Evolutionary conservation across 2,329 filamentous ascomycete genomes (phyloP), one percentile per base, ranked within the genome.

Genomic region (Dactylellina drechsleri): DNA sequence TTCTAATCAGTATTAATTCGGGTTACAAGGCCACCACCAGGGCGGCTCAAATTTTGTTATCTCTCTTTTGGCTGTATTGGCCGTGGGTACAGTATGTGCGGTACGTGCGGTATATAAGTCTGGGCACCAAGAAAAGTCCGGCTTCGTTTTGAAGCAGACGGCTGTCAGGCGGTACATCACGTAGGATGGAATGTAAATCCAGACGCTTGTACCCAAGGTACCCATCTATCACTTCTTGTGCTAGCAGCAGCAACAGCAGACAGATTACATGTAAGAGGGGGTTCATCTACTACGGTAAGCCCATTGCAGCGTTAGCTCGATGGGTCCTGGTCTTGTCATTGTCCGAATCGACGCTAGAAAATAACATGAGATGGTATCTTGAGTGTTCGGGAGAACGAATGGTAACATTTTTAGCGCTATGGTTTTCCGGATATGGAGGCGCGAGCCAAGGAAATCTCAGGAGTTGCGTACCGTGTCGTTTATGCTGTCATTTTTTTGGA

Each of bases 1-100:
- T 36, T 36, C 4, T 23, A 23, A 23, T 23, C 23, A 23, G 2
- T 23, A 2, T 23, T 23, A 7, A 36, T 36, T 36, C 31, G 31
- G 65, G 47, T 61, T 59, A 68, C 65, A 68, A 68, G 65, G 65
- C 65, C 65, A 68, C 65, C 65, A 56, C 61, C 65, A 61, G 56
- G 60, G 65, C 65, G 65, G 65, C 56, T 68, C 65, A 68, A 36
- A 5, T 36, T 36, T 1, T 10, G 5, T 36, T 36, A 36, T 68
- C 43, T 68, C 56, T 54, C 53, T 60, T 68, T 50, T 59, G 50
- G 56, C 56, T 52, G 47, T 36, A 36, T 50, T 49, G 36, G 23
- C 10, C 16, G 18, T 47, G 43, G 58, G 65, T 36, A 36, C 31
- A 4, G 31, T 36, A 36, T 5, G 31, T 36, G 31, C 31, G 31